phyloP scores from a whole-genome alignment of 140 eudicot genomes.

The Ambrosia hybrid region DNA sequence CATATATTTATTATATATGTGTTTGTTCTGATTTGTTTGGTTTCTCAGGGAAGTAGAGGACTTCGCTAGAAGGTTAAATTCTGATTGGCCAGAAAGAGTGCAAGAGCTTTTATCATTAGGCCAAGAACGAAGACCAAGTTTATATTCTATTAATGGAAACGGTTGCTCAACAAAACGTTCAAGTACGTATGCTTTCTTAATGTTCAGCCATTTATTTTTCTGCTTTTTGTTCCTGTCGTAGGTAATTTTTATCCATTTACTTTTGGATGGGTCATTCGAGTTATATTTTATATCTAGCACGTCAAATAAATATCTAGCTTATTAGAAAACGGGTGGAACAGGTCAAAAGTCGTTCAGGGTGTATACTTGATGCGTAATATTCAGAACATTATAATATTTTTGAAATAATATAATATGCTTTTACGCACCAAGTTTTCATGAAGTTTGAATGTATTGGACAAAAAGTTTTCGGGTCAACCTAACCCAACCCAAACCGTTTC shows the following conservation, averaged over 20 bases:
- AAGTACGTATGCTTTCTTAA: constrained; percentile 40
- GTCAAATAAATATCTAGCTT: background rate
- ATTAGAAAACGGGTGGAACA: background rate
- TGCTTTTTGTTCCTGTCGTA: background rate
- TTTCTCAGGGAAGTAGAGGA: constrained; percentile 62
- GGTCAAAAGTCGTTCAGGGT: background rate
- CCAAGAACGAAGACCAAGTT: constrained; percentile 55
- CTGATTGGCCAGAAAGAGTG: constrained; percentile 77
- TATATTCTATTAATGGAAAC: constrained; percentile 43
- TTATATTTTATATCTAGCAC: background rate
- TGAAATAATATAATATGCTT: background rate
- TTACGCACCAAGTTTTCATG: background rate
- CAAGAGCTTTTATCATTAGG: constrained; percentile 74
- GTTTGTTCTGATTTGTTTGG: constrained; percentile 13
- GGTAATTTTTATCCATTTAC: background rate
- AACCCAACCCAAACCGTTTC: too few relatives aligned
- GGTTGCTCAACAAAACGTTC: constrained; percentile 51
- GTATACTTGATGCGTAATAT: constrained; percentile 7
- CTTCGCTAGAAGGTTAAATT: constrained; percentile 60
- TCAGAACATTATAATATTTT: background rate
- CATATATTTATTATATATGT: background rate
- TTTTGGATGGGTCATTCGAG: background rate
- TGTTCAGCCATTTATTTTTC: background rate
- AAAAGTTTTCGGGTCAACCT: background rate
- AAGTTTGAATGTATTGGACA: background rate